phyloP scores from a whole-genome alignment of 148 eudicot species.

The Nepenthes mirabilis region DNA sequence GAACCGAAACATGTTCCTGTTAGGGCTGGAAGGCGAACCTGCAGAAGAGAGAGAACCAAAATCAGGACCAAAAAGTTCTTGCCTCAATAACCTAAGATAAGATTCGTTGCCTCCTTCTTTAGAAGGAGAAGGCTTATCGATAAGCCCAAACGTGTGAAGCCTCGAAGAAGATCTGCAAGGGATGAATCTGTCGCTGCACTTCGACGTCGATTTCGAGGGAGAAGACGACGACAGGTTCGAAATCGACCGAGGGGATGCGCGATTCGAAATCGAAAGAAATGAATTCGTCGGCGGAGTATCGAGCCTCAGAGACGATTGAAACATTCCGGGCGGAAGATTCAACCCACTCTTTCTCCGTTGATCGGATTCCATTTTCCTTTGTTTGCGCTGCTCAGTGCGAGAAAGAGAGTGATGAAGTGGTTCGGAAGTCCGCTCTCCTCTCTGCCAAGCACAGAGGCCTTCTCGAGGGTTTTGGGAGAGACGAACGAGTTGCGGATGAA shows the following conservation, averaged over 20 bases:
- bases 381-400: no score
- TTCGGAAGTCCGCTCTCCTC: no score
- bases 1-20: constrained; percentile 76
- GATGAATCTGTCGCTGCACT: constrained; percentile 85
- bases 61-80: constrained; percentile 84
- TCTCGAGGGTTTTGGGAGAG: no score
- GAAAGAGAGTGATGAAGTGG: no score
- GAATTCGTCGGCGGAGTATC: constrained; percentile 21
- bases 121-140: constrained; percentile 54
- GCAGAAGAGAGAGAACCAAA: constrained; percentile 62
- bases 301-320: constrained; percentile 45
- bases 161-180: constrained; percentile 93
- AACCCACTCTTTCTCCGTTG: constrained; percentile 74
- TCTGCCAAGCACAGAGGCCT: no score
- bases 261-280: constrained; percentile 13
- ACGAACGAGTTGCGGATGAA: no score
- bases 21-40: constrained; percentile 67
- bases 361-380: constrained; percentile 39
- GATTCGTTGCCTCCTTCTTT: constrained; percentile 55
- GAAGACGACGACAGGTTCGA: constrained; percentile 38
- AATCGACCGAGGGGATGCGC: constrained; percentile 64
- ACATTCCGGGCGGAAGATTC: constrained; percentile 76
- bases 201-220: constrained; percentile 29
- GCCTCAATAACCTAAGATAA: constrained; percentile 53
- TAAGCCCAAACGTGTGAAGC: constrained; percentile 70